A percentile compares a stretch with the other conserved stretches of the same genome.
Evolutionary conservation across 371 early-diverging fungal species (phyloP).

Genomic region (Phascolomyces articulosus): DNA sequence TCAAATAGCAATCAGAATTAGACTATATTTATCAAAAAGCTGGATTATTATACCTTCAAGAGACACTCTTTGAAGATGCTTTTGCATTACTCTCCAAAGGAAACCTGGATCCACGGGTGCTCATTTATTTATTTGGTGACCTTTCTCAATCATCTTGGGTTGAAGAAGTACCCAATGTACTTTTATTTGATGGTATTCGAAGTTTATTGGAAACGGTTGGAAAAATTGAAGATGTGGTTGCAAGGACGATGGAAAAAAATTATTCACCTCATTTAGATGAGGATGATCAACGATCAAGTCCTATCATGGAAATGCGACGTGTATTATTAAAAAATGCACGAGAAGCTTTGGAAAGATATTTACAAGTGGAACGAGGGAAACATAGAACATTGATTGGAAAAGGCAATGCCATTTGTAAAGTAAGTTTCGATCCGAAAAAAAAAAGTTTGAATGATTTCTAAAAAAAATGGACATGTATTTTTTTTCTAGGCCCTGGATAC

Average conservation of each 20-base stretch:
- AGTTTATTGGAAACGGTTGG: constrained; percentile 37
- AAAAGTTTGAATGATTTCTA: too few relatives aligned
- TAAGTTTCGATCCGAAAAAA: too few relatives aligned
- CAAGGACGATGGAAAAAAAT: constrained; percentile 24
- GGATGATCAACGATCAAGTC: constrained; percentile 19
- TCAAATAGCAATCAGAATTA: constrained; percentile 50
- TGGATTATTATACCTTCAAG: constrained; percentile 64
- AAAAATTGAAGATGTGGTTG: constrained; percentile 52
- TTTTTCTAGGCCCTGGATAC: constrained; percentile 65
- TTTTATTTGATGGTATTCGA: constrained; percentile 53
- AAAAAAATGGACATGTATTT: too few relatives aligned
- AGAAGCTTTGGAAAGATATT: constrained; percentile 53
- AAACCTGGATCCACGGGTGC: constrained; percentile 62
- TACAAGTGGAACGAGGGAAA: constrained; percentile 42
- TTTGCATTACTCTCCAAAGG: constrained; percentile 66
- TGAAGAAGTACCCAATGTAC: constrained; percentile 23
- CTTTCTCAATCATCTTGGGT: constrained; percentile 36
- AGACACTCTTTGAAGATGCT: constrained; percentile 75
- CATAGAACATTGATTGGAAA: constrained; percentile 28
- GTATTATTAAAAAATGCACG: constrained; percentile 63
- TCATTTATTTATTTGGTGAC: constrained; percentile 65
- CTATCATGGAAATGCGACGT: constrained; percentile 37
- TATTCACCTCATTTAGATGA: constrained; percentile 30
- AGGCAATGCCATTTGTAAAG: constrained; percentile 34
- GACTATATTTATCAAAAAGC: constrained; percentile 70